Evolutionary conservation across 192 early-diverging fungal species (phyloP).

Genomic region (Podila clonocystis): DNA sequence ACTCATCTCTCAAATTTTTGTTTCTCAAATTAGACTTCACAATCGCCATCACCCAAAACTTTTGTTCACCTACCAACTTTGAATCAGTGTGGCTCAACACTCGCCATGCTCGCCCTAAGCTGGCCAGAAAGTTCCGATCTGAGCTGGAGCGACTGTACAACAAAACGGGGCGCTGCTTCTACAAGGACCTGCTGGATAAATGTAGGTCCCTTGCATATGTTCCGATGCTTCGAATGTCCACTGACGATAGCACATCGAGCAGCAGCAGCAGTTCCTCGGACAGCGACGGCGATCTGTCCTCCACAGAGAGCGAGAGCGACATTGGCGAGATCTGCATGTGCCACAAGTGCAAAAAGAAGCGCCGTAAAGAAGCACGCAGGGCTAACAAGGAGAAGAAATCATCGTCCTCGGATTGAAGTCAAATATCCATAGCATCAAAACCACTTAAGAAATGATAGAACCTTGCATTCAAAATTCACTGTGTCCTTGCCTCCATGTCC

Average conservation of each 20-base stretch:
- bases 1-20: not conserved
- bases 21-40: constrained; percentile 64
- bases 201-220: constrained; percentile 53
- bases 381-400: constrained; percentile 8
- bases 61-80: constrained; percentile 71
- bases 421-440: too few species aligned
- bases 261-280: constrained; percentile 51
- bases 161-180: constrained; percentile 46
- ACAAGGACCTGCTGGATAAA: constrained; percentile 48
- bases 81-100: constrained; percentile 76
- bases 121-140: constrained; percentile 56
- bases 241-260: constrained; percentile 54
- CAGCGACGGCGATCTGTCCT: constrained; percentile 35
- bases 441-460: too few species aligned
- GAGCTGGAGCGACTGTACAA: constrained; percentile 50
- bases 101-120: constrained; percentile 62
- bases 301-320: constrained; percentile 61
- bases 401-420: too few species aligned
- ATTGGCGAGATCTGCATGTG: constrained; percentile 68
- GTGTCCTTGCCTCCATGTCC: too few species aligned
- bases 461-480: too few species aligned
- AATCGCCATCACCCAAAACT: constrained; percentile 86
- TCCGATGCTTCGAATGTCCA: constrained; percentile 55
- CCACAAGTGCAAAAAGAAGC: constrained; percentile 63
- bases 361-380: constrained; percentile 50